Conservation (phyloP, 1,139 yeast genomes). For the Schwanniomyces etchellsii region DNA sequence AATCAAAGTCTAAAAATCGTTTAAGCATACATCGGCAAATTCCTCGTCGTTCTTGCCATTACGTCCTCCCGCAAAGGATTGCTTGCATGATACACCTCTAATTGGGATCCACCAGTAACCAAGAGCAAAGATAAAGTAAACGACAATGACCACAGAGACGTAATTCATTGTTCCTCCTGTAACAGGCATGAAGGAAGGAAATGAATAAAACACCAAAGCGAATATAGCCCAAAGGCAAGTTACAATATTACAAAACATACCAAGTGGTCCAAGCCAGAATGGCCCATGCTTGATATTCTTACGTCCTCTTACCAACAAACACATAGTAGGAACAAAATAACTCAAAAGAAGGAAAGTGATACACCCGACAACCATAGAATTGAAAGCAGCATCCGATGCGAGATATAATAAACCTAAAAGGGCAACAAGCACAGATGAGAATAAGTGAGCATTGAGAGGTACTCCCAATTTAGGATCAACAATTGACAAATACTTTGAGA, state of each 20-base stretch:
- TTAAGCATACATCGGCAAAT: constrained; percentile 40
- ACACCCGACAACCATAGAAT: constrained; percentile 42
- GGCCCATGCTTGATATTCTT: constrained; percentile 62
- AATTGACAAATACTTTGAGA: constrained; percentile 34
- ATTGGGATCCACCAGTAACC: constrained; percentile 54
- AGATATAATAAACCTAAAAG: constrained; percentile 37
- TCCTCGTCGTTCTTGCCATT: constrained; percentile 39
- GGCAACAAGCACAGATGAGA: constrained; percentile 34
- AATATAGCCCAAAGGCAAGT: constrained; percentile 56
- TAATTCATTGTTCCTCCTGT: constrained; percentile 62
- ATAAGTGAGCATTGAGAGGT: constrained; percentile 41
- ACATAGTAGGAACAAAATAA: constrained; percentile 38
- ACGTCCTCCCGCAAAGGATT: constrained; percentile 41
- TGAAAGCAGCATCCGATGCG: constrained; percentile 39
- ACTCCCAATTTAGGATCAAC: constrained; percentile 39
- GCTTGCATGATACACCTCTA: constrained; percentile 33
- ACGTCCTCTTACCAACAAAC: constrained; percentile 54
- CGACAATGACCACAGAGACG: constrained; percentile 59
- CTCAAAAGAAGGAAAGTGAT: constrained; percentile 38
- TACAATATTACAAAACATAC: constrained; percentile 49
- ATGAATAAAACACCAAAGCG: constrained; percentile 58
- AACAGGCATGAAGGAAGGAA: constrained; percentile 65
- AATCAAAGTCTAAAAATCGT: not conserved
- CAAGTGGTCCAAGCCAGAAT: constrained; percentile 53
- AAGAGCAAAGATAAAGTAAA: constrained; percentile 48